phyloP scores from a whole-genome alignment of 805 yeast species.

The Saccharomycopsis fodiens region DNA sequence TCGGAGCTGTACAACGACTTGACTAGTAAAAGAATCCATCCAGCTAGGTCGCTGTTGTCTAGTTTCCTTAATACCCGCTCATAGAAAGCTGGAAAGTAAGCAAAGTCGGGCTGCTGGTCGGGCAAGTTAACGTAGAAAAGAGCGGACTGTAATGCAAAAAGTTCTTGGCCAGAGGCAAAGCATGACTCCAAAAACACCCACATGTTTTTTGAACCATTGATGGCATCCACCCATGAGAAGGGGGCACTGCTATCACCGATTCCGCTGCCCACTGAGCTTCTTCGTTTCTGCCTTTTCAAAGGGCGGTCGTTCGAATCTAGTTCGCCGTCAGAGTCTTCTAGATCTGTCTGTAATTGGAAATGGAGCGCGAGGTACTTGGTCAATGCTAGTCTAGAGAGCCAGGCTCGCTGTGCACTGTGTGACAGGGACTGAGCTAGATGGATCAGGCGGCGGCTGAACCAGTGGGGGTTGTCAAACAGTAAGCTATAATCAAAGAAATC shows the following conservation, averaged over 20 bases:
- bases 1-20: constrained; percentile 3
- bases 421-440: constrained; percentile 1
- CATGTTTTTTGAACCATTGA: background rate
- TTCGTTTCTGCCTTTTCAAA: too few species aligned
- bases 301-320: too few species aligned
- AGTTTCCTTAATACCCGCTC: background rate
- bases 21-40: constrained; percentile 3
- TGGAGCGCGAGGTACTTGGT: background rate
- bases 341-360: background rate
- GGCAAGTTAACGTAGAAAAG: background rate
- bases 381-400: constrained; percentile 6
- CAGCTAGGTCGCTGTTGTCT: background rate
- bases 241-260: background rate
- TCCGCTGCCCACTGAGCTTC: too few species aligned
- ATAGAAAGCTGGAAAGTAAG: background rate
- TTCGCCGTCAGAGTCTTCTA: background rate
- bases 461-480: constrained; percentile 4
- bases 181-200: background rate
- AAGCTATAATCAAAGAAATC: constrained; percentile 7
- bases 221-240: background rate
- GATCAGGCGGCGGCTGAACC: constrained; percentile 14
- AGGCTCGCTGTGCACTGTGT: constrained; percentile 5
- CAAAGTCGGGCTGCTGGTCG: background rate
- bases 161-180: background rate
- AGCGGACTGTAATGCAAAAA: background rate